A percentile compares a stretch with the other conserved stretches of the same genome.
Conservation (phyloP, 768 basidiomycete species). For the Lactarius tabidus region DNA sequence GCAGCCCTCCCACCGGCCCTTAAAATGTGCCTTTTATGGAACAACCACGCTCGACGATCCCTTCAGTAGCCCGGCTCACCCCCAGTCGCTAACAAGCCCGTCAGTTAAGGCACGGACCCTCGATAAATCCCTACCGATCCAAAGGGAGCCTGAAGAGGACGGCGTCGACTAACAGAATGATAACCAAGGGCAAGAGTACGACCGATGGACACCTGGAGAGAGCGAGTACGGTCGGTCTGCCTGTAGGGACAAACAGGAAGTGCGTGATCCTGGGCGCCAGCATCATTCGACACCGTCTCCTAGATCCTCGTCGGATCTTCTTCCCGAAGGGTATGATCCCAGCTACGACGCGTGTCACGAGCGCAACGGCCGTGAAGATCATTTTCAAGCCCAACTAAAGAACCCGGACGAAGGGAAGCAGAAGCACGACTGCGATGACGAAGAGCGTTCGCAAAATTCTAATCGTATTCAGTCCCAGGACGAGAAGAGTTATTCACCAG, state of each 20-base stretch:
- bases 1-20: constrained; percentile 18
- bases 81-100: constrained; percentile 21
- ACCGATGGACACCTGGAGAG: constrained; percentile 17
- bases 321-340: constrained; percentile 21
- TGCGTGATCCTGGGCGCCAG: constrained; percentile 16
- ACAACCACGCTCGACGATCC: constrained; percentile 20
- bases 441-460: constrained; percentile 11
- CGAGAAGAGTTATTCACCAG: too few species aligned
- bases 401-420: constrained; percentile 4
- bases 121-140: constrained; percentile 25
- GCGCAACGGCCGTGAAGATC: constrained; percentile 13
- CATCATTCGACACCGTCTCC: constrained; percentile 19
- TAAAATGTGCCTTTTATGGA: constrained; percentile 15
- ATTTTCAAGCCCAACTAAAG: constrained; percentile 1
- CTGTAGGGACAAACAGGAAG: constrained; percentile 21
- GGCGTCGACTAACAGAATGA: constrained; percentile 5
- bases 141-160: constrained; percentile 26
- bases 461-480: too few species aligned
- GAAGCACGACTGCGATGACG: constrained; percentile 8
- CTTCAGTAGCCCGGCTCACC: constrained; percentile 8
- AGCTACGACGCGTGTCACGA: constrained; percentile 23
- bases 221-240: constrained; percentile 18
- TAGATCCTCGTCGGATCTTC: constrained; percentile 25
- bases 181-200: constrained; percentile 17
- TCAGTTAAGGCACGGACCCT: constrained; percentile 24